phyloP scores from a whole-genome alignment of 805 yeast species.

The Metschnikowia koreensis region DNA sequence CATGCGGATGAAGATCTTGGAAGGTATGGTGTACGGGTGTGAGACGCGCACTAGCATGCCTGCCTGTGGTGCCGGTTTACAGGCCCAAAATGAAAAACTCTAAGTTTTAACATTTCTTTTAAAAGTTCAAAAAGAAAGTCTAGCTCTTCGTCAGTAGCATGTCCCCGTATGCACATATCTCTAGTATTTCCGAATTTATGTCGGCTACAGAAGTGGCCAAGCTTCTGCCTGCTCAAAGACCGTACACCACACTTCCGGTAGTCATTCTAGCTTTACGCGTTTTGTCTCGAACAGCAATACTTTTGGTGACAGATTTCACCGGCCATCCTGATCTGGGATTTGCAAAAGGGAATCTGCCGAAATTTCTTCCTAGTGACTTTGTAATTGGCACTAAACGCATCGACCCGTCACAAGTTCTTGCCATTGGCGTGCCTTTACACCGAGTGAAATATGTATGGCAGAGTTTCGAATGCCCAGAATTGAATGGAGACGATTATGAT shows the following conservation, averaged over 20 bases:
- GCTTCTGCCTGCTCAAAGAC: not conserved
- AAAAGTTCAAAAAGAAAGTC: too few species aligned
- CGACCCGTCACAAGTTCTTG: constrained; percentile 6
- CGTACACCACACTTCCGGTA: constrained; percentile 12
- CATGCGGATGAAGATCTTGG: too few species aligned
- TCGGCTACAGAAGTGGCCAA: not conserved
- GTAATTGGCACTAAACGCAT: constrained; percentile 4
- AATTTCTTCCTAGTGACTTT: constrained; percentile 7
- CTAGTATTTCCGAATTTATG: constrained; percentile 1
- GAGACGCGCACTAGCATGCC: not conserved
- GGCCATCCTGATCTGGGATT: constrained; percentile 9
- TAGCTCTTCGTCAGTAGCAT: too few species aligned
- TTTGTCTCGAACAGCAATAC: constrained; percentile 6
- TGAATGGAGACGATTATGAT: not conserved
- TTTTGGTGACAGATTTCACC: constrained; percentile 21
- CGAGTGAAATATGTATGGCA: constrained; percentile 6
- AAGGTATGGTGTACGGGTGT: not conserved
- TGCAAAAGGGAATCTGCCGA: constrained; percentile 5
- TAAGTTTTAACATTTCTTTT: too few species aligned
- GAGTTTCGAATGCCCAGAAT: constrained; percentile 2
- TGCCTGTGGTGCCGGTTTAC: too few species aligned
- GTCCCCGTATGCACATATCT: not conserved
- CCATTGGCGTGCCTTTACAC: constrained; percentile 8
- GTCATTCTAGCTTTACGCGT: constrained; percentile 13
- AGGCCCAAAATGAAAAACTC: too few species aligned